Conservation (phyloP, 805 yeast species). For the Kodamaea sagamina region DNA sequence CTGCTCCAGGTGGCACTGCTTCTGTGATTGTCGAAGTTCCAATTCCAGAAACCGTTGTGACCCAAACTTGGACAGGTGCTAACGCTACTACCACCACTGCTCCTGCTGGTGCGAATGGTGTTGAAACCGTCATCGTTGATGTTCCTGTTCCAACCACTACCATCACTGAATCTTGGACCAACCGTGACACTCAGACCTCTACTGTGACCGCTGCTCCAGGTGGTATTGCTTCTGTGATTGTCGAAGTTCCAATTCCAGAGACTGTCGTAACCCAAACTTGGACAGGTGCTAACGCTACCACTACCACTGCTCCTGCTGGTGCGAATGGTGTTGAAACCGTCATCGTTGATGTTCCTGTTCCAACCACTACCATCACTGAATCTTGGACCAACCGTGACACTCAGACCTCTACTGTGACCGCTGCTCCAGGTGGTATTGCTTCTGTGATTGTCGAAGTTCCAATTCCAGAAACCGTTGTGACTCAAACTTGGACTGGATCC, state of each 20-base stretch:
- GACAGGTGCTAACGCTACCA: too few relatives aligned
- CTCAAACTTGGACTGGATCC: slow-evolving; percentile 9
- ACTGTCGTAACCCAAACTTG: too few relatives aligned
- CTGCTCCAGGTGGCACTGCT: too few relatives aligned
- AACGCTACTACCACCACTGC: too few relatives aligned
- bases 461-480: not conserved
- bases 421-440: not conserved
- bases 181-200: not conserved
- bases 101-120: too few relatives aligned
- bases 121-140: slow-evolving; percentile 12
- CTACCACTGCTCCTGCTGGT: too few relatives aligned
- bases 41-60: too few relatives aligned
- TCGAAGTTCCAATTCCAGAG: too few relatives aligned
- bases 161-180: slow-evolving; percentile 15
- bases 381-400: slow-evolving; percentile 13
- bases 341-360: slow-evolving; percentile 11
- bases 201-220: too few relatives aligned
- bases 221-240: too few relatives aligned
- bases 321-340: slow-evolving; percentile 3
- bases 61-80: too few relatives aligned
- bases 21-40: too few relatives aligned
- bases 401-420: not conserved
- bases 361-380: slow-evolving; percentile 11
- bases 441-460: slow-evolving; percentile 12
- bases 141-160: slow-evolving; percentile 10